Conservation (phyloP, 495 filamentous ascomycete species). For the Aspergillus leporis region DNA sequence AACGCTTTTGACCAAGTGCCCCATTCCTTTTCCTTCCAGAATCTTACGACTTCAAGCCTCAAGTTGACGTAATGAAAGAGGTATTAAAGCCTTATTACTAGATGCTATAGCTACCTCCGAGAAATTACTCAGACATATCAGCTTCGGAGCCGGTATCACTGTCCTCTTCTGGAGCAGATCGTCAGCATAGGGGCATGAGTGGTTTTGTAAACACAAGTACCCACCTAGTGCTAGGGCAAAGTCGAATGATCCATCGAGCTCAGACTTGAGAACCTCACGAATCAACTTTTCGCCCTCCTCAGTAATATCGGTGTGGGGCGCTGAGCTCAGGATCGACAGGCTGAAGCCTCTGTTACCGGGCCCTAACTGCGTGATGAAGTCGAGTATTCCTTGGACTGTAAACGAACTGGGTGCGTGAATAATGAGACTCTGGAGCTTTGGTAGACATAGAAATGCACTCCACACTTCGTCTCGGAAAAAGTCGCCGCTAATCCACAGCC, state of each 20-base stretch:
- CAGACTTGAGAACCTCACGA: conserved; percentile 32
- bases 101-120: not conserved
- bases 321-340: conserved; percentile 41
- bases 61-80: not conserved
- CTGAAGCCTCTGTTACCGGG: conserved; percentile 34
- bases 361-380: conserved; percentile 47
- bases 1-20: not conserved
- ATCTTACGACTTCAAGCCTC: not conserved
- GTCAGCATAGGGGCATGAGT: conserved; percentile 3
- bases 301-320: conserved; percentile 30
- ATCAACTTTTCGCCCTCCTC: conserved; percentile 38
- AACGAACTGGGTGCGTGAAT: conserved; percentile 51
- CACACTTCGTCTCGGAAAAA: conserved; percentile 54
- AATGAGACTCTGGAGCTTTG: conserved; percentile 44
- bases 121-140: conserved; percentile 26
- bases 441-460: conserved; percentile 36
- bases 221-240: conserved; percentile 36
- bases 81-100: not conserved
- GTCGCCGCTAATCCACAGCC: conserved; percentile 56
- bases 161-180: conserved; percentile 20
- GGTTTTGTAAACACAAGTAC: not conserved
- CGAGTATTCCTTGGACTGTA: conserved; percentile 41
- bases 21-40: not conserved
- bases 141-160: conserved; percentile 33
- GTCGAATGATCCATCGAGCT: conserved; percentile 44